Evolutionary conservation across 1,284 basidiomycete genomes (phyloP).

Genomic region (Puccinia sorghi): DNA sequence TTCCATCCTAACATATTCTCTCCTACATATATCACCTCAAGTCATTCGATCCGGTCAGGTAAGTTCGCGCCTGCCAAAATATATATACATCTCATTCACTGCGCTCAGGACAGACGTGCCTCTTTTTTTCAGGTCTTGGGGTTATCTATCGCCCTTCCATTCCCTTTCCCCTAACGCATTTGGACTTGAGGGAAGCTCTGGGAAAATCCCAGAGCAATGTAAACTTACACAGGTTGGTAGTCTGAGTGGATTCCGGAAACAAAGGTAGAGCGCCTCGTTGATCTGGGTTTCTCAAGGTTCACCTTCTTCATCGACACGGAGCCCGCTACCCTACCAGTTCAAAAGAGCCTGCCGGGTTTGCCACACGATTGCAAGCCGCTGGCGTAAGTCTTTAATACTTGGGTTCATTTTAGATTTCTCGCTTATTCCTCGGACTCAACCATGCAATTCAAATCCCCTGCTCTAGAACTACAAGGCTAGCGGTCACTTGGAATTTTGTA

Average conservation of each 20-base stretch:
- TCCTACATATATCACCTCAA: not conserved
- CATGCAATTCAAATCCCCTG: not conserved
- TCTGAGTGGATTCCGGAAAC: not conserved
- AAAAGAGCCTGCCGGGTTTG: constrained; percentile 42
- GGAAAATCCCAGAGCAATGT: constrained; percentile 37
- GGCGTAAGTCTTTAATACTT: constrained; percentile 17
- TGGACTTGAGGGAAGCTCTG: constrained; percentile 43
- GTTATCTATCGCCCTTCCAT: constrained; percentile 49
- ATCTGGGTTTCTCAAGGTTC: constrained; percentile 23
- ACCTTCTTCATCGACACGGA: constrained; percentile 48
- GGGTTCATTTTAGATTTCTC: not conserved
- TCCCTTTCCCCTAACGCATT: constrained; percentile 42
- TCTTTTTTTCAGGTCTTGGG: constrained; percentile 37
- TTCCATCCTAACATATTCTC: not conserved
- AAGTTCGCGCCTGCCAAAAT: not conserved
- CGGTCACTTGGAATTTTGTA: constrained; percentile 46
- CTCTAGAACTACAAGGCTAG: constrained; percentile 36
- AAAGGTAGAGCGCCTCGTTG: not conserved
- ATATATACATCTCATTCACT: not conserved
- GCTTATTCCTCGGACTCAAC: not conserved
- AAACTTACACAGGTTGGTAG: constrained; percentile 39
- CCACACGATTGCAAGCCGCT: constrained; percentile 37
- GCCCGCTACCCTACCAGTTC: constrained; percentile 48
- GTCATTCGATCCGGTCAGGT: constrained; percentile 26
- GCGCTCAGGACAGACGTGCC: not conserved